These are phyloP conservation scores for Hyphopichia burtonii DNA, from an alignment of 1,139 yeast genomes.

Conservation along the genomic window DNA sequence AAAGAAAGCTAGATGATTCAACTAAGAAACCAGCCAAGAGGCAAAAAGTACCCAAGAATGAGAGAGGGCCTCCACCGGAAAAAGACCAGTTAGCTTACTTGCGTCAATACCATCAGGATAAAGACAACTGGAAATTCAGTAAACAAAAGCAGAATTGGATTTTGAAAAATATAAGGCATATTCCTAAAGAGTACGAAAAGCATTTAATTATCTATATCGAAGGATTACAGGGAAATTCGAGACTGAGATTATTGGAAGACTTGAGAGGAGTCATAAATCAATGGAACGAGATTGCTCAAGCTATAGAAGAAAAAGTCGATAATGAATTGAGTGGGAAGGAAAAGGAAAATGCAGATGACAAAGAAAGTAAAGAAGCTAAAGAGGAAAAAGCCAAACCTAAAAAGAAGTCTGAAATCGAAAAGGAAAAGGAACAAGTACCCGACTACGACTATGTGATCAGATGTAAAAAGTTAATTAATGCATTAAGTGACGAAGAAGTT, in stretches of 20 bases:
- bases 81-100: conserved; percentile 80
- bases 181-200: conserved; percentile 56
- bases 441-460: conserved; percentile 42
- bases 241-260: conserved; percentile 55
- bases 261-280: conserved; percentile 45
- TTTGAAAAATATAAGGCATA: conserved; percentile 59
- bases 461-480: conserved; percentile 37
- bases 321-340: conserved; percentile 28
- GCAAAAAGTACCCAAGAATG: conserved; percentile 69
- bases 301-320: conserved; percentile 39
- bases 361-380: conserved; percentile 10
- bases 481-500: conserved; percentile 37
- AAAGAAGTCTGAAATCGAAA: conserved; percentile 8
- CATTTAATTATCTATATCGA: conserved; percentile 59
- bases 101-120: conserved; percentile 61
- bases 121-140: conserved; percentile 81
- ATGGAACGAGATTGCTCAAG: conserved; percentile 57
- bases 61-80: conserved; percentile 74
- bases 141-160: conserved; percentile 96
- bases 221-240: conserved; percentile 74
- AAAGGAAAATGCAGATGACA: conserved; percentile 12
- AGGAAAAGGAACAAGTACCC: conserved; percentile 12
- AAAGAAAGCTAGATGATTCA: conserved; percentile 22
- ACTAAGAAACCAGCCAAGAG: conserved; percentile 68
- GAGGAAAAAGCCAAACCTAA: conserved; percentile 16